Base-by-base conservation (phyloP, 805 yeast species). In the Blastobotrys robertii region DNA sequence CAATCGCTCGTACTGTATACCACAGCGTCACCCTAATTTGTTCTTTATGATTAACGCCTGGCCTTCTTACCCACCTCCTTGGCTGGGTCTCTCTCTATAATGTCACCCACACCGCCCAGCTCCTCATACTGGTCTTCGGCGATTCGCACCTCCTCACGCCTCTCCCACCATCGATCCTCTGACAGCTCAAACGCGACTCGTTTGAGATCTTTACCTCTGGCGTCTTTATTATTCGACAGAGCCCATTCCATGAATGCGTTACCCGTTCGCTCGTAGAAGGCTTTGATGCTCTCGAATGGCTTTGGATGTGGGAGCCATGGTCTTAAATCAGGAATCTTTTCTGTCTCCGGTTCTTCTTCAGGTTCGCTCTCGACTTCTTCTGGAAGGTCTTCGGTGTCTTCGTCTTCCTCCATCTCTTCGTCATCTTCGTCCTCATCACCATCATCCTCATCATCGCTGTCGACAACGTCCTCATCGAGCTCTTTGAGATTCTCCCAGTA, bases 301-400 rank as follows among this genome's bases (percentile, higher is more conserved):
- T 88, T 87, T 30, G 98, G 98, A 60, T 88, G 97, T 38, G 97
- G 97, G 43, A 90, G 71, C 95, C 95, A 90, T 12, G 98, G 96
- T 59, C 95, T 76, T 37, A 81, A 83, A 62, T 90, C 98, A 12
- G 95, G 94, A 52, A 81, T 74, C 49, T 77, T 84, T 37, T 77
- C 79, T 47, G 74, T 81, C 2, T 70, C 77, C 28, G 69, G 81
- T 37, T 69, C 80, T 1, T 59, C 74, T 10, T 70, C 84, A 34
- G 72, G 82, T 35, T 73, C 81, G 34, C 77, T 87, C 35, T 77
- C 84, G n/a, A 74, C 84, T n/a, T 67, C 81, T 33, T 65, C 73
- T 31, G 63, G 68, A 28, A 58, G 66, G 8, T 62, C 66, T 37
- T 56, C 64, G 11, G 63, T 67, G 28, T 69, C 76, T 1, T 60